Base-by-base conservation (phyloP, 2,329 filamentous ascomycete genomes). In the Curvularia verruculosa region DNA sequence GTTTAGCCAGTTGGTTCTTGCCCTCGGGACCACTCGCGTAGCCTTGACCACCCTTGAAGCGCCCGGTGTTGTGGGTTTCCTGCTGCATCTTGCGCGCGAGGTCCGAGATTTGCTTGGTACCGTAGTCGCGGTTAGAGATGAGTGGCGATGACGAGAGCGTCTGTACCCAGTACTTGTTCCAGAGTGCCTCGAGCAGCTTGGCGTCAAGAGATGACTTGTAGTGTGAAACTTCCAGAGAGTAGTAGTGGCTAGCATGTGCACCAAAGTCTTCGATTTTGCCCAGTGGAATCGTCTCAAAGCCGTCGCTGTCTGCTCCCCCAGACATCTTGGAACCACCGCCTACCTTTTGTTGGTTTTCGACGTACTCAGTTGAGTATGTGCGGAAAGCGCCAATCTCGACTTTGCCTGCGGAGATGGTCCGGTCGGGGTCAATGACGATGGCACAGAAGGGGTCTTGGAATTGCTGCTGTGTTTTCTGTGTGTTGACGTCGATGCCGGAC, bases 161-260 rank as follows among this genome's bases (percentile, higher is more conserved):
- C 72, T 96, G 91, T 31, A 97, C 93, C 95, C 92, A 96, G 82
- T 99, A 99, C 78, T 98, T 98, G 81, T 97, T 96, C 95, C 95
- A 98, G 28, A 99, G 82, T 49, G 92, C 84, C 71, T 96, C 91
- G 5, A 99, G 83, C 23, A 99, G 83, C 68, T 92, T 89, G 1
- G 88, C 85, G 78, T 99, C 95, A 26, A 99, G 87, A 0, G 90
- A 89, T 62, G 91, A 95, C 80, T 98, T 98, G 84, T 92, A 99
- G 78, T 96, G 92, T 29, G 92, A 92, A 13, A 98, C 90, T 60
- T 96, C 90, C 5, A 99, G 84, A 13, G 89, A 84, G 78, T 99
- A 99, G 81, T 99, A 99, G 53, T 90, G 87, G 74, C 86, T 90
- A 13, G 90, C 88, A 74, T 99, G 94, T 0, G 93, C 93, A 60